Base-by-base conservation (phyloP, 169 alveolate species). In the Eimeria sp. region DNA sequence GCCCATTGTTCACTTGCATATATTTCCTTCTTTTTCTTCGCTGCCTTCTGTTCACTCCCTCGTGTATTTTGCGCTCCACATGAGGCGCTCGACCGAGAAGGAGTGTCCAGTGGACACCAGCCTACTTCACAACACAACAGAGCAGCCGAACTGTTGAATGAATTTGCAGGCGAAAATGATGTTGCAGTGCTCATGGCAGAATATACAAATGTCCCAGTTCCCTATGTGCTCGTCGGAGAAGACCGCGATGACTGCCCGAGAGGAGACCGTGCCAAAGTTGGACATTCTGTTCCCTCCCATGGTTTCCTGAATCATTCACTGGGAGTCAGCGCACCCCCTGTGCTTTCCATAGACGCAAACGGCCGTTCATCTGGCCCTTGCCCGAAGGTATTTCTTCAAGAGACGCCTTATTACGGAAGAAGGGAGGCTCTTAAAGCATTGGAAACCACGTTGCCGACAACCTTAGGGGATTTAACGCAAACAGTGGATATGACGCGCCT, bases 311-410 rank as follows among this genome's bases (percentile, higher is more conserved):
- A 30, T 34, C 63, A 34, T 58, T 72, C 61, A 3, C 25, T 20
- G 78, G 67, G 25, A 13, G 43, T 27, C 47, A 40, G 45, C 54
- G 25, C 80, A 34, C 0, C 80, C 51, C 80, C 92, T 2, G 20
- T 34, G 34, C 34, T 86, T 40, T 61, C 49, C 6, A 34, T 86
- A 16, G 80, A 86, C 78, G 18, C 25, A 61, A 57, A 30, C 7
- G 92, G 92, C 47, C 92, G 92, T 4, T 58, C 92, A 34, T 58
- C 58, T 10, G 80, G 75, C 34, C 92, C 92, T 27, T 86, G 92
- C 80, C 92, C 92, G 6, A 86, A 61, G 40, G 49, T 70, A 2
- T 18, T 86, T 34, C 75, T 63, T 30, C 61, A 49, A 20, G 58
- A 86, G 25, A 61, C 11, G 20, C 80, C 92, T 47, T 86, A 86